Evolutionary conservation across 2,329 filamentous ascomycete species (phyloP).

Genomic region (Grosmannia penicillata): DNA sequence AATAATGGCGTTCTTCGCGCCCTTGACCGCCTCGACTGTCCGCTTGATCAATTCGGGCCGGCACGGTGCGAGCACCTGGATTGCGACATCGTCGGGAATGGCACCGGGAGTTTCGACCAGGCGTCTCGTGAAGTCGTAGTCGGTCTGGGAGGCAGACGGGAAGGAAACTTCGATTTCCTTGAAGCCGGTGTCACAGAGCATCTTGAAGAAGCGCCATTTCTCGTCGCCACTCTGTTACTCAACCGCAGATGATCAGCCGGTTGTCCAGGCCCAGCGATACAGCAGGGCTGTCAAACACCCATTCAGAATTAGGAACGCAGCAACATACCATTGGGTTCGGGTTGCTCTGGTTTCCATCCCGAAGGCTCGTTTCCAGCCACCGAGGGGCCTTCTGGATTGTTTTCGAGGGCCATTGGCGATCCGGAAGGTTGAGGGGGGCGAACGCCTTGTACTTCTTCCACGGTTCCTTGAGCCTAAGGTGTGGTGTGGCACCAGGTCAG

Average conservation of each 20-base stretch:
- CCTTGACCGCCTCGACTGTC: constrained; percentile 77
- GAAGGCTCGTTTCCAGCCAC: constrained; percentile 78
- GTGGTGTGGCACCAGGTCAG: neutral
- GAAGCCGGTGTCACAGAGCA: constrained; percentile 83
- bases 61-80: constrained; percentile 87
- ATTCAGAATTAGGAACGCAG: no score
- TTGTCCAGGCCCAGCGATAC: no score
- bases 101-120: constrained; percentile 73
- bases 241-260: no score
- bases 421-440: constrained; percentile 47
- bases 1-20: constrained; percentile 84
- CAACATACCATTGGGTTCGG: constrained; percentile 81
- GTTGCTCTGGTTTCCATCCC: constrained; percentile 90
- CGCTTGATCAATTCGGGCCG: constrained; percentile 78
- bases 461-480: constrained; percentile 57
- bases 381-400: constrained; percentile 70
- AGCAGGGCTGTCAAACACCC: no score
- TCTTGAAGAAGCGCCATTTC: constrained; percentile 91
- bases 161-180: constrained; percentile 98
- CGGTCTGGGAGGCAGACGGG: constrained; percentile 84
- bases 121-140: constrained; percentile 86
- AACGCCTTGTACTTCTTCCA: constrained; percentile 65
- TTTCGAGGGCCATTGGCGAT: constrained; percentile 74
- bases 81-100: constrained; percentile 75
- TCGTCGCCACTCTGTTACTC: constrained; percentile 65